Evolutionary conservation across 352 stramenopile genomes (phyloP).

Genomic region (Phytophthora citrophthora): DNA sequence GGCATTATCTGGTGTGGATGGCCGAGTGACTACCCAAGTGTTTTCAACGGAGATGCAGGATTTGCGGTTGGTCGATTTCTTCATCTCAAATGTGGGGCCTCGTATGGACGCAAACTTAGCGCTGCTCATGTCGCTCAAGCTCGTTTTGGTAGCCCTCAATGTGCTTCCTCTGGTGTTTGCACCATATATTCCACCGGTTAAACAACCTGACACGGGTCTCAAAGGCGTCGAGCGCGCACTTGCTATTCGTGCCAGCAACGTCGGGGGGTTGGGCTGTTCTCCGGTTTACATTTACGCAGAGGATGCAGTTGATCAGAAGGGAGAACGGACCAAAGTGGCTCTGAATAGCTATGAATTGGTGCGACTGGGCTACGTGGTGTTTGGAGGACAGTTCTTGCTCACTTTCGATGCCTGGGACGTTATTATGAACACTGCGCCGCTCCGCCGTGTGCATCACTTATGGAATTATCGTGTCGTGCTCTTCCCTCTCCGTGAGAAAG

Average conservation of each 20-base stretch:
- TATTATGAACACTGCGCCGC: slow-evolving; percentile 21
- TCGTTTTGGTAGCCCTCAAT: slow-evolving; percentile 46
- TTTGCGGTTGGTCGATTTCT: slow-evolving; percentile 42
- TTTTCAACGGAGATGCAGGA: slow-evolving; percentile 36
- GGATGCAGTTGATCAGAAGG: slow-evolving; percentile 6
- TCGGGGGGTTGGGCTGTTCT: slow-evolving; percentile 30
- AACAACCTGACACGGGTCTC: slow-evolving; percentile 24
- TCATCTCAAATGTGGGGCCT: slow-evolving; percentile 34
- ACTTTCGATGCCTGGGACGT: slow-evolving; percentile 41
- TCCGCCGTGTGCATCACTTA: slow-evolving; percentile 30
- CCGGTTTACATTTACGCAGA: slow-evolving; percentile 30
- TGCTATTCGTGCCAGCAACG: slow-evolving; percentile 32
- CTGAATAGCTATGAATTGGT: slow-evolving; percentile 49
- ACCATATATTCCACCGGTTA: slow-evolving; percentile 28
- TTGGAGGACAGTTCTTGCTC: slow-evolving; percentile 32
- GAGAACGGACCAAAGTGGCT: slow-evolving; percentile 11
- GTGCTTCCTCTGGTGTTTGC: slow-evolving; percentile 41
- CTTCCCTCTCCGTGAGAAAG: slow-evolving; percentile 32
- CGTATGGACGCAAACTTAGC: slow-evolving; percentile 40
- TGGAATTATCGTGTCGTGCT: slow-evolving; percentile 42
- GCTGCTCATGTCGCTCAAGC: slow-evolving; percentile 51
- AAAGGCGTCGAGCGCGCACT: slow-evolving; percentile 36
- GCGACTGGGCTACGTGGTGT: slow-evolving; percentile 43
- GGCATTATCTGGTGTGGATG: slow-evolving; percentile 30
- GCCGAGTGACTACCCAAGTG: slow-evolving; percentile 39